These are phyloP conservation scores for Adenanthera pavonina DNA, from an alignment of 306 rosid species.

Conservation along the genomic window DNA sequence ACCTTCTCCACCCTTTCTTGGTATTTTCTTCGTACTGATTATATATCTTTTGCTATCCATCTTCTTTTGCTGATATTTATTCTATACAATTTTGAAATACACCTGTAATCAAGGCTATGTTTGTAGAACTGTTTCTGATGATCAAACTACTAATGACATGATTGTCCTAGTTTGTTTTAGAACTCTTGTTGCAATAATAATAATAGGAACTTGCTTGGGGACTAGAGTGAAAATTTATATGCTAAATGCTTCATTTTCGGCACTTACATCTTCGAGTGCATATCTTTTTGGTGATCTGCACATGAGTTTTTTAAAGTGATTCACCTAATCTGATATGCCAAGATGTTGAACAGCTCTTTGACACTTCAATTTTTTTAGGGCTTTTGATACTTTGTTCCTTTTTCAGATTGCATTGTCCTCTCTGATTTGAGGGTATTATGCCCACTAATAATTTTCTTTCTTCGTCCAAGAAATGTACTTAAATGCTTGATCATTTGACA, in stretches of 20 bases:
- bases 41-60: background rate
- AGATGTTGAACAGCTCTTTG: background rate
- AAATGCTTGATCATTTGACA: conserved; percentile 36
- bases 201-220: background rate
- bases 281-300: background rate
- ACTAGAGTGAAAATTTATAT: background rate
- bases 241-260: conserved; percentile 13
- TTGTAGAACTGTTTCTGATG: conserved; percentile 1
- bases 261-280: background rate
- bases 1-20: conserved; percentile 79
- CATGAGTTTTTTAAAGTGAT: background rate
- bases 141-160: background rate
- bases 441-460: background rate
- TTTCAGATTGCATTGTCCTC: background rate
- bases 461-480: background rate
- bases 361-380: background rate
- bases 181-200: background rate
- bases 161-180: background rate
- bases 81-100: background rate
- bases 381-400: background rate
- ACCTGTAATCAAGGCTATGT: background rate
- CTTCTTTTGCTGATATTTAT: background rate
- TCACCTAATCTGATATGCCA: background rate
- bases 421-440: background rate
- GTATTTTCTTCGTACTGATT: conserved; percentile 42